A percentile compares a stretch with the other conserved stretches of the same genome.
Evolutionary conservation across 2,329 filamentous ascomycete genomes (phyloP).

Genomic region (Alternaria novae-zelandiae): DNA sequence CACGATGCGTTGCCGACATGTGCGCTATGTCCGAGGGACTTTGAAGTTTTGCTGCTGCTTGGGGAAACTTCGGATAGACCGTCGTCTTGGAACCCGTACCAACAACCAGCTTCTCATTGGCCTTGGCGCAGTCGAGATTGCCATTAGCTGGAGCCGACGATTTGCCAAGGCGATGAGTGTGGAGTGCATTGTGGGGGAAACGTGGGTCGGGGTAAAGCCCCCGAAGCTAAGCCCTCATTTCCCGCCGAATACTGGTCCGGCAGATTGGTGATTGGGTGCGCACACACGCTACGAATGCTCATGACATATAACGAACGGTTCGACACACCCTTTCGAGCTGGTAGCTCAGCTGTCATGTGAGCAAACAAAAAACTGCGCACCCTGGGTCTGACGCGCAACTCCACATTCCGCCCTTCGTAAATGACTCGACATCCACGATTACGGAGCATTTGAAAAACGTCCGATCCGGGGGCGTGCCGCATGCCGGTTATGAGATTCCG

Average conservation of each 20-base stretch:
- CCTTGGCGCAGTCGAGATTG: slow-evolving; percentile 1
- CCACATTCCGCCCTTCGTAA: slow-evolving; percentile 6
- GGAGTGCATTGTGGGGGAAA: slow-evolving; percentile 19
- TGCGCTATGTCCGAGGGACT: slow-evolving; percentile 10
- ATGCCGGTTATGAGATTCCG: not conserved
- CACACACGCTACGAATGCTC: not conserved
- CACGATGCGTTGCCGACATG: not conserved
- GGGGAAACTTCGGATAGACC: slow-evolving; percentile 8
- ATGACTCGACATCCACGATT: not conserved
- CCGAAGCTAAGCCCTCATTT: slow-evolving; percentile 5
- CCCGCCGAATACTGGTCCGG: slow-evolving; percentile 8
- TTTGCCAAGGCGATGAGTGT: slow-evolving; percentile 21
- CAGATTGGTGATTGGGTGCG: slow-evolving; percentile 15
- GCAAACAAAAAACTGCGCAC: not conserved
- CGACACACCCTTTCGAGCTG: not conserved
- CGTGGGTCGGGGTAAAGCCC: slow-evolving; percentile 4
- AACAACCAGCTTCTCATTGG: not conserved
- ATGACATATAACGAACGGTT: not conserved
- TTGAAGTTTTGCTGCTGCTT: slow-evolving; percentile 1
- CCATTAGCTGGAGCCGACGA: not conserved
- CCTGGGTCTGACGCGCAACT: not conserved
- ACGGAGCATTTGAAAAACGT: not conserved
- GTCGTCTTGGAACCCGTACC: not conserved
- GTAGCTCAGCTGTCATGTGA: slow-evolving; percentile 6
- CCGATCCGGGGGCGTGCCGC: not conserved